Conservation (phyloP, 352 stramenopile species). For the Globisporangium camurandrum region DNA sequence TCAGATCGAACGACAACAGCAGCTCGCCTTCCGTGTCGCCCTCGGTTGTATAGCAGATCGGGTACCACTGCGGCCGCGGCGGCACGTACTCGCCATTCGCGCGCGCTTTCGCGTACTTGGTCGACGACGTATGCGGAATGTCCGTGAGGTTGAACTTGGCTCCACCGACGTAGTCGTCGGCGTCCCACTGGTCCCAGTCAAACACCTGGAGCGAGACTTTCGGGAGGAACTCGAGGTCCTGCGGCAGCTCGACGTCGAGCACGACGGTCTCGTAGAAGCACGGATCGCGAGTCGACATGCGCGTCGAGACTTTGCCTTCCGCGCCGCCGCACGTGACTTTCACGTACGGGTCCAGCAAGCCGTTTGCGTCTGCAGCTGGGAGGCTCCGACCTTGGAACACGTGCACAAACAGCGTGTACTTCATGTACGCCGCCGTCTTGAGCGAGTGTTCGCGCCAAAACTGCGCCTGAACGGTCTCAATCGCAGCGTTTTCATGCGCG, state of each 20-base stretch:
- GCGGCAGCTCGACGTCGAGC: constrained; percentile 68
- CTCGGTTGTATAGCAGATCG: constrained; percentile 47
- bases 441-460: constrained; percentile 47
- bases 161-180: constrained; percentile 65
- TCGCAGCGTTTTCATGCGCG: constrained; percentile 22
- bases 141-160: constrained; percentile 52
- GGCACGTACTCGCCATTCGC: constrained; percentile 43
- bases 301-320: constrained; percentile 49
- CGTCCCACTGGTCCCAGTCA: constrained; percentile 66
- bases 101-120: constrained; percentile 42
- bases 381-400: constrained; percentile 74
- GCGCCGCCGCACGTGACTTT: constrained; percentile 78
- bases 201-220: constrained; percentile 72
- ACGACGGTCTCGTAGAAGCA: constrained; percentile 81
- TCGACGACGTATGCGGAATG: constrained; percentile 48
- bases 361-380: constrained; percentile 65
- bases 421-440: constrained; percentile 56
- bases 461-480: constrained; percentile 29
- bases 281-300: constrained; percentile 64
- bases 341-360: constrained; percentile 75
- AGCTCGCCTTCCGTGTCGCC: constrained; percentile 71
- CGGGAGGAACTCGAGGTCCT: constrained; percentile 50
- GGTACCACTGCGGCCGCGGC: constrained; percentile 63
- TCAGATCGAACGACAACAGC: constrained; percentile 69
- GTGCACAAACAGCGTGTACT: constrained; percentile 78